Evolutionary conservation across 2,329 filamentous ascomycete genomes (phyloP).

Genomic region (Ophiocordyceps camponoti-floridani): DNA sequence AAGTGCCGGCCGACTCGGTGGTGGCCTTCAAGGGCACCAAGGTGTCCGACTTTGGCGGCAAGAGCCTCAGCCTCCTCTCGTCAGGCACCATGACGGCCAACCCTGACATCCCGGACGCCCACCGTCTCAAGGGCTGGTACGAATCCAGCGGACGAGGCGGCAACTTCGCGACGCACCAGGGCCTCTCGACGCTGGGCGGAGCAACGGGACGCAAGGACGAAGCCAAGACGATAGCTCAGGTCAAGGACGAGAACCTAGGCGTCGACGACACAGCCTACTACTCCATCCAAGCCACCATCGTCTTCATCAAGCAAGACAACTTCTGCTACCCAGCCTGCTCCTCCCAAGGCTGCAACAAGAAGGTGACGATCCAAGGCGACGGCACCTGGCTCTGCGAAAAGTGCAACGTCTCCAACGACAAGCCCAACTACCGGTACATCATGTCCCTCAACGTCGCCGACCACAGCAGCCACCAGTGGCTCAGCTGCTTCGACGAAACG

Average conservation of each 20-base stretch:
- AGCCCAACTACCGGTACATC: constrained; percentile 78
- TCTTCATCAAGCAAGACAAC: constrained; percentile 77
- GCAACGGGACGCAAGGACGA: constrained; percentile 51
- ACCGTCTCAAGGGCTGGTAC: constrained; percentile 92
- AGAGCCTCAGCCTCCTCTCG: constrained; percentile 74
- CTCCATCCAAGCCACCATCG: constrained; percentile 68
- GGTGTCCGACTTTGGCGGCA: constrained; percentile 83
- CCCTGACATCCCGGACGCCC: constrained; percentile 84
- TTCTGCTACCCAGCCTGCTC: constrained; percentile 80
- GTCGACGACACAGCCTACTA: constrained; percentile 72
- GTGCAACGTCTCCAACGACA: constrained; percentile 57
- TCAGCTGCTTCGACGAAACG: constrained; percentile 84
- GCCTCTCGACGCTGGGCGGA: constrained; percentile 34
- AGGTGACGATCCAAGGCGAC: constrained; percentile 62
- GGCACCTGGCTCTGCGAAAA: constrained; percentile 88
- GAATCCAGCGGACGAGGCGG: constrained; percentile 67
- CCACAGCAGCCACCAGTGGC: constrained; percentile 81
- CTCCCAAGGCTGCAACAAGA: constrained; percentile 75
- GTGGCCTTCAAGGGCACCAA: constrained; percentile 93
- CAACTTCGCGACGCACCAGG: constrained; percentile 46
- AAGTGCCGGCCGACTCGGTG: constrained; percentile 62
- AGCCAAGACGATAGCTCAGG: constrained; percentile 60
- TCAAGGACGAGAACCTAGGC: constrained; percentile 73
- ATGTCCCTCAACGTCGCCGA: constrained; percentile 77
- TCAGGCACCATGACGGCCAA: constrained; percentile 81